These are phyloP conservation scores for Fraxinus ornus DNA, from an alignment of 305 asterid genomes.

Conservation along the genomic window DNA sequence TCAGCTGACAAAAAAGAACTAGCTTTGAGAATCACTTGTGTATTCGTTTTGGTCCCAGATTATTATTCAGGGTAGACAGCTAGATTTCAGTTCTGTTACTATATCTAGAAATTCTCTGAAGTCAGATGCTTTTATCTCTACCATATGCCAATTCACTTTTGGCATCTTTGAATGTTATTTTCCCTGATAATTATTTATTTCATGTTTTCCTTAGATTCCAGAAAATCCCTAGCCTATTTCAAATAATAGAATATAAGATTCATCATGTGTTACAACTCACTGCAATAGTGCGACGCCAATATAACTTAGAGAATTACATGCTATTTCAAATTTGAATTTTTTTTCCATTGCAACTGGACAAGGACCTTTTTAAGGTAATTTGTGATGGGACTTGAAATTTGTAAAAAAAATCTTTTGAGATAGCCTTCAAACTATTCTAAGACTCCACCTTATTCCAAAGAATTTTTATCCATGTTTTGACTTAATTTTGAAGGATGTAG, in stretches of 20 bases:
- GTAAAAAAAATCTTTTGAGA: neutral
- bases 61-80: neutral
- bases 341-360: neutral
- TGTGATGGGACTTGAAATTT: neutral
- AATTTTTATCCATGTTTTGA: conserved; percentile 21
- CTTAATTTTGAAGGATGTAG: conserved; percentile 72
- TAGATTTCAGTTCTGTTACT: neutral
- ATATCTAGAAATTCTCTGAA: no score
- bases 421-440: neutral
- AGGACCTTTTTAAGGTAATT: neutral
- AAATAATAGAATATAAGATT: no score
- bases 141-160: no score
- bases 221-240: no score
- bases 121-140: no score
- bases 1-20: neutral
- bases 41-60: neutral
- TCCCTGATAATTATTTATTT: no score
- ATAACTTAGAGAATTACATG: neutral
- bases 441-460: conserved; percentile 18
- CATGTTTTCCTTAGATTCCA: no score
- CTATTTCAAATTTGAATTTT: neutral
- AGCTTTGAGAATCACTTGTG: conserved; percentile 7
- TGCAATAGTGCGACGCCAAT: neutral
- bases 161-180: no score
- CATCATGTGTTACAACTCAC: neutral